Evolutionary conservation across 192 early-diverging fungal species (phyloP).

Genomic region (Rhizoclosmatium globosum): DNA sequence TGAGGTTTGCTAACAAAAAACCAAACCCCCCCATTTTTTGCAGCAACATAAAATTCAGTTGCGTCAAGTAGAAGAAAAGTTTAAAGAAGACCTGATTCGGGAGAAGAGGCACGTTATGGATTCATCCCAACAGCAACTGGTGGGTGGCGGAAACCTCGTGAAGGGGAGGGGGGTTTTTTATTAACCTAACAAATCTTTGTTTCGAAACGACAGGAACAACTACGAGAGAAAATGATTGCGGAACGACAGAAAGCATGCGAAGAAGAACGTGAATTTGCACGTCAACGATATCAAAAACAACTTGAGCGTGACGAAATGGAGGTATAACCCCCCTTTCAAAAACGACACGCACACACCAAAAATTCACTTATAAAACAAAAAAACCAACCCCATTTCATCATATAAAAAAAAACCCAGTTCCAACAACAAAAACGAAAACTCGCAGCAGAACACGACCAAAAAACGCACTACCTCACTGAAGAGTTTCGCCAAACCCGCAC

Average conservation of each 20-base stretch:
- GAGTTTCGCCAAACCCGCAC: constrained; percentile 42
- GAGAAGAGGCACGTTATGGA: constrained; percentile 58
- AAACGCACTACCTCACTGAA: constrained; percentile 44
- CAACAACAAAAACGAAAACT: constrained; percentile 67
- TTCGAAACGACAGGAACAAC: constrained; percentile 41
- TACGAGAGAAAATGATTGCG: constrained; percentile 49
- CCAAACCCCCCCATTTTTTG: background rate
- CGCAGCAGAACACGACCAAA: constrained; percentile 57
- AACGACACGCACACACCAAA: background rate
- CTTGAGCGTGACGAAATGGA: constrained; percentile 71
- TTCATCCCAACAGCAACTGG: constrained; percentile 60
- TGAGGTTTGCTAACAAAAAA: constrained; percentile 23
- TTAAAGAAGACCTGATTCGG: constrained; percentile 48
- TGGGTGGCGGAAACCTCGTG: too few species aligned
- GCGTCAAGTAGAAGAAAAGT: constrained; percentile 62
- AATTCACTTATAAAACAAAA: background rate
- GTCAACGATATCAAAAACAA: constrained; percentile 67
- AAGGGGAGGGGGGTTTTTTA: background rate
- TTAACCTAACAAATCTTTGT: background rate
- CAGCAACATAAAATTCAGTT: constrained; percentile 67
- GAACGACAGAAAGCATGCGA: constrained; percentile 65
- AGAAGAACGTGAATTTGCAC: constrained; percentile 67
- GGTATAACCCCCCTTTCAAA: too few species aligned
- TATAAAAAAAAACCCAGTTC: constrained; percentile 44
- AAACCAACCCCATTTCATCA: background rate